A percentile compares a stretch with the other conserved stretches of the same genome.
Evolutionary conservation across 2,329 filamentous ascomycete genomes (phyloP).

Genomic region (Xylariales sp.): DNA sequence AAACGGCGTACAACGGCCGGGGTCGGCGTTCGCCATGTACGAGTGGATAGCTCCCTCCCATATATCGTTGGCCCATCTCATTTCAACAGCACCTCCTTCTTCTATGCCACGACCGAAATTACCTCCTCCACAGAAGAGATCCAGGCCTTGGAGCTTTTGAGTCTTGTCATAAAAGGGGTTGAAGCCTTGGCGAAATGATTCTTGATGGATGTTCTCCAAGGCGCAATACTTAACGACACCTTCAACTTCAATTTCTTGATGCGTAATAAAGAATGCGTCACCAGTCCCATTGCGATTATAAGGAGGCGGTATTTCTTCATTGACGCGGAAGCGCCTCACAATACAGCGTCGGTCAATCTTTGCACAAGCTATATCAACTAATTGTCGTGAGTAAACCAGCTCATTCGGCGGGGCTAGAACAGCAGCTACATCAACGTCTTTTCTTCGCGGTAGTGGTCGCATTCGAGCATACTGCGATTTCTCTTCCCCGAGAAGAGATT

Average conservation of each 20-base stretch:
- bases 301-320: slow-evolving; percentile 65
- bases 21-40: slow-evolving; percentile 73
- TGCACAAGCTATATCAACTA: slow-evolving; percentile 49
- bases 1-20: slow-evolving; percentile 63
- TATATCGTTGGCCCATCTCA: slow-evolving; percentile 76
- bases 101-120: slow-evolving; percentile 82
- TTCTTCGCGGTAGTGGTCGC: slow-evolving; percentile 64
- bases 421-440: slow-evolving; percentile 51
- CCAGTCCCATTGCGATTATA: slow-evolving; percentile 75
- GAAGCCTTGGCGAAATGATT: slow-evolving; percentile 65
- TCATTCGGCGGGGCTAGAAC: slow-evolving; percentile 62
- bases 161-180: slow-evolving; percentile 54
- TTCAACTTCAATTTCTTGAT: slow-evolving; percentile 48
- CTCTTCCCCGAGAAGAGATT: slow-evolving; percentile 50
- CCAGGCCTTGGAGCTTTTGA: slow-evolving; percentile 68
- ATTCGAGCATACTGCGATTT: slow-evolving; percentile 54
- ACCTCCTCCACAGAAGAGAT: slow-evolving; percentile 82
- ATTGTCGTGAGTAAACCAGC: slow-evolving; percentile 50
- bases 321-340: slow-evolving; percentile 64
- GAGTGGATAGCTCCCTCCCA: slow-evolving; percentile 73
- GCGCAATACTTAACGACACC: slow-evolving; percentile 49
- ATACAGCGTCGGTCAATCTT: slow-evolving; percentile 68
- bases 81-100: slow-evolving; percentile 73
- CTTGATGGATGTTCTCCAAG: slow-evolving; percentile 48
- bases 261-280: slow-evolving; percentile 73